A percentile compares a stretch with the other conserved stretches of the same genome.
These are phyloP conservation scores for Rhizopus sp. DNA, from an alignment of 371 early-diverging fungal species.

Conservation along the genomic window DNA sequence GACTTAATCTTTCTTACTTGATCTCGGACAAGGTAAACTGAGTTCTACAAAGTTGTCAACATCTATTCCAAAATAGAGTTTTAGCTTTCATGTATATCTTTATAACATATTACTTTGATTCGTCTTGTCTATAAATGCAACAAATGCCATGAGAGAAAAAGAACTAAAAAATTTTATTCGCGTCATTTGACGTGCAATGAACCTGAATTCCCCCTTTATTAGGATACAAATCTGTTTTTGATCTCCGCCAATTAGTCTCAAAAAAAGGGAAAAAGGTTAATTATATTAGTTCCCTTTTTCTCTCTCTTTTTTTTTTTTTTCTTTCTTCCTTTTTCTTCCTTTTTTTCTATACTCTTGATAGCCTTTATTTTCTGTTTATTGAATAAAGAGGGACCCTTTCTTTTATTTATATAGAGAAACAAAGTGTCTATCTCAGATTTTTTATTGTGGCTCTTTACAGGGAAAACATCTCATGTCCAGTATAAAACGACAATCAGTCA, in stretches of 20 bases:
- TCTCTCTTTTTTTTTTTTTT: no score
- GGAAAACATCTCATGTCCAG: neutral
- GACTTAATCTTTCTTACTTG: no score
- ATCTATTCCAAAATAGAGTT: constrained; percentile 5
- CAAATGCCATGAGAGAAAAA: constrained; percentile 4
- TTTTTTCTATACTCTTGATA: no score
- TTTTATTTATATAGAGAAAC: no score
- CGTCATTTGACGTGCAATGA: neutral
- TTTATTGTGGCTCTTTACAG: neutral
- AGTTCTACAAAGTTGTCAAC: constrained; percentile 18
- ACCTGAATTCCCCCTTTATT: neutral
- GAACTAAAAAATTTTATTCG: neutral
- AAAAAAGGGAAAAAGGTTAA: no score
- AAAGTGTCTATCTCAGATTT: neutral
- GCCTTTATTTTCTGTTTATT: neutral
- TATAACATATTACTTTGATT: constrained; percentile 15
- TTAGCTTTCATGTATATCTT: neutral
- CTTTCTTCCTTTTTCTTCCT: no score
- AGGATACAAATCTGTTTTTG: no score
- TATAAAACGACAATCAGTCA: constrained; percentile 14
- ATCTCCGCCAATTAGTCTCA: no score
- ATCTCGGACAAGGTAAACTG: constrained; percentile 29
- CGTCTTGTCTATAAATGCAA: constrained; percentile 23
- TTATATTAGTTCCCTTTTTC: no score
- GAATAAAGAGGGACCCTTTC: neutral